phyloP scores from a whole-genome alignment of 495 filamentous ascomycete species.

The Neurospora sp. region DNA sequence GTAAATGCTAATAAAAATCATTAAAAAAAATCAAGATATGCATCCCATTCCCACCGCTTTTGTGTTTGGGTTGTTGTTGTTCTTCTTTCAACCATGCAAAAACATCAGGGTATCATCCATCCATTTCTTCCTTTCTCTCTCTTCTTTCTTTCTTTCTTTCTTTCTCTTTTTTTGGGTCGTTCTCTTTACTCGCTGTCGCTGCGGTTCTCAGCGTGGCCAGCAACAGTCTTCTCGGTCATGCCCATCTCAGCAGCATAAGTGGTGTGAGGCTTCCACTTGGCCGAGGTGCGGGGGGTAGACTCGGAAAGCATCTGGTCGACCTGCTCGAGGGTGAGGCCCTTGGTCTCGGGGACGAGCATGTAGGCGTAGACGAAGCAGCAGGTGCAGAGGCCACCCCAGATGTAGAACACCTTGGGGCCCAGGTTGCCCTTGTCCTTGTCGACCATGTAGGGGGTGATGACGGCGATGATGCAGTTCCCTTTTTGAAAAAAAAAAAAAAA shows the following conservation, averaged over 20 bases:
- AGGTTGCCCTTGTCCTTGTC: slow-evolving; percentile 59
- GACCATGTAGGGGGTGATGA: slow-evolving; percentile 75
- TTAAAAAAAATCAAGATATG: not conserved
- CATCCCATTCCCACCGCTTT: not conserved
- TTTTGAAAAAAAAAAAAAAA: not conserved
- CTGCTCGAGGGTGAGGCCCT: slow-evolving; percentile 82
- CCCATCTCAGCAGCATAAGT: slow-evolving; percentile 47
- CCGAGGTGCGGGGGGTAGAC: slow-evolving; percentile 54
- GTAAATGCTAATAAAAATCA: not conserved
- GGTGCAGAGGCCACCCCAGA: slow-evolving; percentile 62
- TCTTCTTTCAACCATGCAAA: not conserved
- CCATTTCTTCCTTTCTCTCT: not conserved
- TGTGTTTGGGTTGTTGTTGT: no score
- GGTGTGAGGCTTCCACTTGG: slow-evolving; percentile 57
- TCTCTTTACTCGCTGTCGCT: slow-evolving; percentile 2
- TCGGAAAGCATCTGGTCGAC: slow-evolving; percentile 84
- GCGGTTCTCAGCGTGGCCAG: slow-evolving; percentile 15
- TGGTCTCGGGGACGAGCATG: slow-evolving; percentile 75
- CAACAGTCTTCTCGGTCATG: slow-evolving; percentile 10
- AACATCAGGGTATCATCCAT: not conserved
- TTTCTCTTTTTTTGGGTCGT: not conserved
- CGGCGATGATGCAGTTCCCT: slow-evolving; percentile 59
- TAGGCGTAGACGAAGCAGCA: slow-evolving; percentile 59
- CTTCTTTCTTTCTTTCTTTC: not conserved
- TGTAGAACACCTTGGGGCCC: slow-evolving; percentile 63